Conservation (phyloP, 305 asterid species). For the Fraxinus albicans region DNA sequence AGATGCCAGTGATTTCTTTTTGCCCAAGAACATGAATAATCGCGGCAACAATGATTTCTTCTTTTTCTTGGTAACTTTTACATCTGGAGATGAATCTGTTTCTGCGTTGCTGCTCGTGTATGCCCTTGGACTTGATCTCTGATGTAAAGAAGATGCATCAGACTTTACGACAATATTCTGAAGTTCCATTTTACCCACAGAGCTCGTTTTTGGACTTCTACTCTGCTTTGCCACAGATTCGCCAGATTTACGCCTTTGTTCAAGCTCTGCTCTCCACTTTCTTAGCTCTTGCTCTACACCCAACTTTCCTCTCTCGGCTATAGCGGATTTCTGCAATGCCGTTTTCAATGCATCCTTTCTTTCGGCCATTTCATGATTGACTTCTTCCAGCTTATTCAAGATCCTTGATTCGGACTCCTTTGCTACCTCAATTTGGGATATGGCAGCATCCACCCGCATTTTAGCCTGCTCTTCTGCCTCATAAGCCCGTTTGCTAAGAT, state of each 20-base stretch:
- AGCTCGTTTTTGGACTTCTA: constrained; percentile 39
- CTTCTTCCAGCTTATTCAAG: constrained; percentile 68
- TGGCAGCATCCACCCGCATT: constrained; percentile 55
- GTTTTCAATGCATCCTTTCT: constrained; percentile 53
- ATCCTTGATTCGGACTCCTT: constrained; percentile 65
- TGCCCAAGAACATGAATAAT: constrained; percentile 68
- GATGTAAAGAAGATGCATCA: constrained; percentile 35
- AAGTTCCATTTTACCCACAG: constrained; percentile 35
- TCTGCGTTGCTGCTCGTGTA: constrained; percentile 36
- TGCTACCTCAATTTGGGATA: constrained; percentile 64
- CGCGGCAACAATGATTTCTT: constrained; percentile 71
- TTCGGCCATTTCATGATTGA: constrained; percentile 37
- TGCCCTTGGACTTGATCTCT: constrained; percentile 44
- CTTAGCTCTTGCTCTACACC: constrained; percentile 73
- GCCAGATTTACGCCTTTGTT: constrained; percentile 52
- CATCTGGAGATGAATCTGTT: constrained; percentile 46
- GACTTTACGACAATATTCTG: constrained; percentile 24
- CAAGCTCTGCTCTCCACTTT: constrained; percentile 72
- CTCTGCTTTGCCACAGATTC: constrained; percentile 26
- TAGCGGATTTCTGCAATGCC: constrained; percentile 62
- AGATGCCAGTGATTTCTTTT: constrained; percentile 45
- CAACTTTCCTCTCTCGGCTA: constrained; percentile 69
- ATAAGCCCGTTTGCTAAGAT: constrained; percentile 77
- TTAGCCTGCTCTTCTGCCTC: constrained; percentile 88
- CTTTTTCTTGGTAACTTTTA: constrained; percentile 50